These are phyloP conservation scores for Pseudopithomyces maydicus DNA, from an alignment of 2,329 filamentous ascomycete species.

Conservation along the genomic window DNA sequence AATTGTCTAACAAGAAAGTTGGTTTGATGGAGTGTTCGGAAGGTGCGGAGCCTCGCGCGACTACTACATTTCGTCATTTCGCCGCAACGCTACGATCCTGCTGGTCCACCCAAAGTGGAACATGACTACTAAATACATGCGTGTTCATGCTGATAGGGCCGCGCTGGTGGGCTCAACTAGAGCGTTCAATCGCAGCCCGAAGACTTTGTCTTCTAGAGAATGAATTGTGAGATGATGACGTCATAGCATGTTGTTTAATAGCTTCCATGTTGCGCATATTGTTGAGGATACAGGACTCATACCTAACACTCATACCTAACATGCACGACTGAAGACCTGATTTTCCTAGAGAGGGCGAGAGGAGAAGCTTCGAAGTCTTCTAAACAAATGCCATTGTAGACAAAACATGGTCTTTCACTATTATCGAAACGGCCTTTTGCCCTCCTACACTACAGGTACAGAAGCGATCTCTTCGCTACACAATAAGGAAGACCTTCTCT, in stretches of 20 bases:
- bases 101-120: neutral
- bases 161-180: no score
- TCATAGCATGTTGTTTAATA: neutral
- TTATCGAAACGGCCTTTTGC: no score
- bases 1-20: neutral
- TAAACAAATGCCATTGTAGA: no score
- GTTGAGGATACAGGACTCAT: no score
- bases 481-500: neutral
- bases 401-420: no score
- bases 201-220: no score
- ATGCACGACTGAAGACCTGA: no score
- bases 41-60: slow-evolving; percentile 1
- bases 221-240: neutral
- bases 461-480: no score
- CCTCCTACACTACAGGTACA: no score
- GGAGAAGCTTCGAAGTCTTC: no score
- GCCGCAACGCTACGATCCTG: neutral
- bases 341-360: no score
- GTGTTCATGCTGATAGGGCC: neutral
- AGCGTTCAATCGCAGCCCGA: neutral
- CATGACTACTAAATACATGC: neutral
- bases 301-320: no score
- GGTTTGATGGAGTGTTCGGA: neutral
- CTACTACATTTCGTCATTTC: slow-evolving; percentile 3
- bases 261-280: neutral